Conservation (phyloP, 768 basidiomycete genomes). For the Epithele typhae region DNA sequence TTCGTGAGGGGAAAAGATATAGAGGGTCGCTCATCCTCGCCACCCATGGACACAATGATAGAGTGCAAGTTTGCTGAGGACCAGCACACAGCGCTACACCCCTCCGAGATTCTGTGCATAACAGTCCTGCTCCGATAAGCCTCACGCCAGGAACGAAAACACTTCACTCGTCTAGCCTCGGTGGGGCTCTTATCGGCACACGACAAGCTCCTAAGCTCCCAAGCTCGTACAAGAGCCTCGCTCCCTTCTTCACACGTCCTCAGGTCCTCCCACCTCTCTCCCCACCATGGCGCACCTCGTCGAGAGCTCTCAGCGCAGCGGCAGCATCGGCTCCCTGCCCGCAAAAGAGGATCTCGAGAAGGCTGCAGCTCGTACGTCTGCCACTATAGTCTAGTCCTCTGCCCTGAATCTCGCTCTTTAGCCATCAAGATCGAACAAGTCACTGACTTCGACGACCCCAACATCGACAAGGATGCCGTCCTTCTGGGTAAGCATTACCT, state of each 20-base stretch:
- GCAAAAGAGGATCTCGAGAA: constrained; percentile 13
- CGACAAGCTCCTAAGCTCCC: neutral
- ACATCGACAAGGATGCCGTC: constrained; percentile 27
- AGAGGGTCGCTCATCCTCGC: no score
- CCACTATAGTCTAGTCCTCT: no score
- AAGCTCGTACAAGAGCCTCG: constrained; percentile 10
- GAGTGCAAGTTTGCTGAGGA: no score
- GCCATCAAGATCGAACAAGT: constrained; percentile 6
- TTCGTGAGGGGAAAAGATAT: no score
- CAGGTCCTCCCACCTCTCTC: constrained; percentile 3
- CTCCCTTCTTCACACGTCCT: neutral
- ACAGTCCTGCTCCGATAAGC: no score
- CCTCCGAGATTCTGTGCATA: no score
- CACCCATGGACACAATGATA: no score
- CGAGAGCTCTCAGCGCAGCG: constrained; percentile 5
- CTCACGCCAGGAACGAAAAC: no score
- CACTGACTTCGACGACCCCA: constrained; percentile 29
- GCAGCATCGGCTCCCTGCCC: constrained; percentile 5
- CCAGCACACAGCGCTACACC: no score
- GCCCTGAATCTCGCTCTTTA: no score
- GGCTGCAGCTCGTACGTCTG: neutral
- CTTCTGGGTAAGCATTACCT: constrained; percentile 16
- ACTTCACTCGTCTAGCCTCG: no score
- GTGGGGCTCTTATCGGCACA: no score
- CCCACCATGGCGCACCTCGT: constrained; percentile 11